phyloP scores from a whole-genome alignment of 73 alveolate species.

The Paramecium bursaria region DNA sequence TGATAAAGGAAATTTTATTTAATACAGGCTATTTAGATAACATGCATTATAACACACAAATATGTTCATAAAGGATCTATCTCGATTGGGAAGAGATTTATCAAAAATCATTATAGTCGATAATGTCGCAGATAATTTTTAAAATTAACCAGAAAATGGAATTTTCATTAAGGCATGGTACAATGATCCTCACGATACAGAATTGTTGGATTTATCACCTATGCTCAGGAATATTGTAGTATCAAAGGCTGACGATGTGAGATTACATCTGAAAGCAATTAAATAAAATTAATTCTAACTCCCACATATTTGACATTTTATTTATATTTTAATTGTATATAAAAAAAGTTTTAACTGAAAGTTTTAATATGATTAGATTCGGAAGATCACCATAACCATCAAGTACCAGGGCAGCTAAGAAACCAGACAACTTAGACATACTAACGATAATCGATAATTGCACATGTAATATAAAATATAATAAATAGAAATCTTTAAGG shows the following conservation, averaged over 20 bases:
- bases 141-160: slow-evolving; percentile 94
- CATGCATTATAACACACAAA: slow-evolving; percentile 92
- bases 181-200: slow-evolving; percentile 91
- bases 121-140: slow-evolving; percentile 96
- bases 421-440: slow-evolving; percentile 59
- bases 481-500: slow-evolving; percentile 36
- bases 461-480: slow-evolving; percentile 9
- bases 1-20: slow-evolving; percentile 81
- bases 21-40: slow-evolving; percentile 90
- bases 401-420: slow-evolving; percentile 14
- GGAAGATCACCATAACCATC: slow-evolving; percentile 50
- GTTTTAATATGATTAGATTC: slow-evolving; percentile 46
- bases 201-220: slow-evolving; percentile 91
- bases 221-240: slow-evolving; percentile 85
- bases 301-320: not conserved
- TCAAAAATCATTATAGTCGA: slow-evolving; percentile 93
- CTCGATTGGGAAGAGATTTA: slow-evolving; percentile 95
- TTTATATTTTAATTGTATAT: not conserved
- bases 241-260: slow-evolving; percentile 91
- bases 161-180: slow-evolving; percentile 95
- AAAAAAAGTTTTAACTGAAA: not conserved
- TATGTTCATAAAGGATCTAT: slow-evolving; percentile 90
- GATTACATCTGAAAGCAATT: slow-evolving; percentile 84
- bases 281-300: not conserved
- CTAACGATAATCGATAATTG: slow-evolving; percentile 44